Conservation (phyloP, 2,329 filamentous ascomycete genomes). For the Apiospora hydei region DNA sequence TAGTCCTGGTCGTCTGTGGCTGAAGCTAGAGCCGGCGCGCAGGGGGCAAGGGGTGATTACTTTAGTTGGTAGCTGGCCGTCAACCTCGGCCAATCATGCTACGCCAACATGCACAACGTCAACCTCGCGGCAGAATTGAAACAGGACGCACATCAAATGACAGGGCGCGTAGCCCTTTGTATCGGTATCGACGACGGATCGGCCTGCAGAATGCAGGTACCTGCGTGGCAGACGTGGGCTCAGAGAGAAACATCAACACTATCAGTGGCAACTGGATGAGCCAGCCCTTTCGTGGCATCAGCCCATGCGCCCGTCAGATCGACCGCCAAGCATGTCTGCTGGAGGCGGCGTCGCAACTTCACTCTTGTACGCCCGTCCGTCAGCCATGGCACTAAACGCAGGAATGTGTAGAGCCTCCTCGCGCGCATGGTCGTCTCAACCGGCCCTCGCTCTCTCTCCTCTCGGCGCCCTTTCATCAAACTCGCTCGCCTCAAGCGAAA, state of each 20-base stretch:
- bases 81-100: conserved; percentile 1
- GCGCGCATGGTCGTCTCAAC: background rate
- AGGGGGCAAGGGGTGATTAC: background rate
- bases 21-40: conserved; percentile 2
- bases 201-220: background rate
- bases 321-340: background rate
- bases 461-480: conserved; percentile 5
- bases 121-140: conserved; percentile 16
- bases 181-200: background rate
- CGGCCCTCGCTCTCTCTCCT: background rate
- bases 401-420: conserved; percentile 17
- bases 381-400: background rate
- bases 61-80: background rate
- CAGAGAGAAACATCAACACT: background rate
- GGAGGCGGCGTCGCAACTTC: background rate
- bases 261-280: conserved; percentile 5
- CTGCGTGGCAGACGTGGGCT: background rate
- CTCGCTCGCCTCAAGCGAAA: background rate
- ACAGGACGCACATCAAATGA: conserved; percentile 3
- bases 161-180: conserved; percentile 9
- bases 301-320: background rate
- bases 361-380: background rate
- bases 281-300: conserved; percentile 16
- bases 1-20: background rate
- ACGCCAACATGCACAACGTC: conserved; percentile 8